phyloP scores from a whole-genome alignment of 2,329 filamentous ascomycete species.

The Coniochaeta ligniaria region DNA sequence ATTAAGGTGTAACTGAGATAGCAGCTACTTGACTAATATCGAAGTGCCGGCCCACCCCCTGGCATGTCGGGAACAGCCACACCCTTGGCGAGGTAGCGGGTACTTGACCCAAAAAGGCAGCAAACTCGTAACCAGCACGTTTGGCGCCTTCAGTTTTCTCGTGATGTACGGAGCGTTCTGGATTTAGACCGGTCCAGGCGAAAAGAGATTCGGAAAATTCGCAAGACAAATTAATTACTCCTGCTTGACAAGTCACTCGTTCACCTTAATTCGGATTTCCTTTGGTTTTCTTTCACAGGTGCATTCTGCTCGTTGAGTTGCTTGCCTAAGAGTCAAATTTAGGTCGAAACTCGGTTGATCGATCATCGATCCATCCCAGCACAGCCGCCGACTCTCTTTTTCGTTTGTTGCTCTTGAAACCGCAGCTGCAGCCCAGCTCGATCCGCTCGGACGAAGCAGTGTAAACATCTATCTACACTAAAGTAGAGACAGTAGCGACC shows the following conservation, averaged over 20 bases:
- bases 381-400: background rate
- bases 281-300: background rate
- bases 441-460: background rate
- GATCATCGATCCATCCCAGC: background rate
- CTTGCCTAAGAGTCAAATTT: background rate
- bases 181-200: background rate
- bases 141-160: background rate
- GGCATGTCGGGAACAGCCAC: background rate
- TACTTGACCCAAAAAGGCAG: background rate
- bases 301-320: background rate
- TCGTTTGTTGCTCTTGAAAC: slow-evolving; percentile 1
- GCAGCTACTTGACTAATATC: background rate
- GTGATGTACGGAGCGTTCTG: background rate
- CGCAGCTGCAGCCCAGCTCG: background rate
- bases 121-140: background rate
- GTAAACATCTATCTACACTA: background rate
- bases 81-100: background rate
- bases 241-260: background rate
- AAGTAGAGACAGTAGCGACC: background rate
- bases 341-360: background rate
- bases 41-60: background rate
- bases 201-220: no score
- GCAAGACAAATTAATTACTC: no score
- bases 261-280: background rate
- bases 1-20: background rate